Percentiles rank a stretch among this genome's conserved stretches.
Conservation (phyloP, 2,329 filamentous ascomycete species). For the Rugonectria rugulosa region DNA sequence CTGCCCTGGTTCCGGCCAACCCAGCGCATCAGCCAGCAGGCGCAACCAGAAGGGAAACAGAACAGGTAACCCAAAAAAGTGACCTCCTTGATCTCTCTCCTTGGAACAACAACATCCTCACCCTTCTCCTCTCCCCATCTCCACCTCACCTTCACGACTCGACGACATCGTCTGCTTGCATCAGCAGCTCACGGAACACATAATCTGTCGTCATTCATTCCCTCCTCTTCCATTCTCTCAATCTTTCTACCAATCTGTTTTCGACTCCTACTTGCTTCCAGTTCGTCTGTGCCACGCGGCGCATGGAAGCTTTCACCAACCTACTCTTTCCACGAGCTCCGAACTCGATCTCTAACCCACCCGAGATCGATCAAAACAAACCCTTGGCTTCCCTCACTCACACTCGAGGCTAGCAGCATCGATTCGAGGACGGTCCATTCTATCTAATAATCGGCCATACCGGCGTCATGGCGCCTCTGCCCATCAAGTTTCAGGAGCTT, state of each 20-base stretch:
- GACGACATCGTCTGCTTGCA: slow-evolving; percentile 37
- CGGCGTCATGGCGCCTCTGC: slow-evolving; percentile 71
- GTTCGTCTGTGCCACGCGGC: slow-evolving; percentile 41
- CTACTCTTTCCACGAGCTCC: slow-evolving; percentile 34
- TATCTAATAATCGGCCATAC: slow-evolving; percentile 39
- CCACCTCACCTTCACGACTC: slow-evolving; percentile 29
- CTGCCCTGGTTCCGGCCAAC: slow-evolving; percentile 9
- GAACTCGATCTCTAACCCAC: slow-evolving; percentile 36
- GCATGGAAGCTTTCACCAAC: slow-evolving; percentile 48
- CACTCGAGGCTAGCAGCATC: slow-evolving; percentile 34
- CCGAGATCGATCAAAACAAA: slow-evolving; percentile 34
- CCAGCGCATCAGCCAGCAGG: too few species aligned
- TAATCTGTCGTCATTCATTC: slow-evolving; percentile 28
- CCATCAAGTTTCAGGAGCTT: slow-evolving; percentile 93
- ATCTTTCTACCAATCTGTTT: slow-evolving; percentile 28
- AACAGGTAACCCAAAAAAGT: slow-evolving; percentile 47
- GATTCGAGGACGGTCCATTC: slow-evolving; percentile 33
- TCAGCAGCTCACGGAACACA: slow-evolving; percentile 37
- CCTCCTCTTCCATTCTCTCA: slow-evolving; percentile 25
- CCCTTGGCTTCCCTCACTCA: slow-evolving; percentile 22
- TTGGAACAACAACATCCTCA: slow-evolving; percentile 37
- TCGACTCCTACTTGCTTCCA: slow-evolving; percentile 19
- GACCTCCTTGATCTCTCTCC: slow-evolving; percentile 37
- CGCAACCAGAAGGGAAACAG: slow-evolving; percentile 37
- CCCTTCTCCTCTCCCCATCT: slow-evolving; percentile 25